phyloP scores from a whole-genome alignment of 306 rosid species.

The Ceratonia siliqua region DNA sequence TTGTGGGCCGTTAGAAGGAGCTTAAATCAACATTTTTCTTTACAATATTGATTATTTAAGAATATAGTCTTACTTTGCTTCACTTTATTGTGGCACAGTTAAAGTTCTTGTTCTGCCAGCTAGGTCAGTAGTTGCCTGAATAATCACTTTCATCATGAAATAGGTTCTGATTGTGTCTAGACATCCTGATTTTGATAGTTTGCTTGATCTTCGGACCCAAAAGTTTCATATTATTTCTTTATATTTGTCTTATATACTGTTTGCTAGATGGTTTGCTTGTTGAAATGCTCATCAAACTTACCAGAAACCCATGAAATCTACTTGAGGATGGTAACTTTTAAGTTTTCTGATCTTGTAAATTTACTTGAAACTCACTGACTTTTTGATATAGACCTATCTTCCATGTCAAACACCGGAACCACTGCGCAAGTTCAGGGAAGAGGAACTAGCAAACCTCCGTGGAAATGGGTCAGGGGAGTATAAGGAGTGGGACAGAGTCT shows the following conservation, averaged over 20 bases:
- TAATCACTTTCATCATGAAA: neutral
- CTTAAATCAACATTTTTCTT: neutral
- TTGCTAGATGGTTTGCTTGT: too few relatives aligned
- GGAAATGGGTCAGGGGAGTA: conserved; percentile 66
- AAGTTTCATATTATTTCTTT: neutral
- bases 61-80: too few relatives aligned
- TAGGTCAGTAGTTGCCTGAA: neutral
- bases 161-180: neutral
- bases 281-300: too few relatives aligned
- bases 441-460: conserved; percentile 62
- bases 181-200: neutral
- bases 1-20: neutral
- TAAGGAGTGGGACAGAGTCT: conserved; percentile 74
- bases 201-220: neutral
- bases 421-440: conserved; percentile 64
- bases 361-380: neutral
- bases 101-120: neutral
- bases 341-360: too few relatives aligned
- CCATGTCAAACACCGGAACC: conserved; percentile 71
- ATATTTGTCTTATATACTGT: too few relatives aligned
- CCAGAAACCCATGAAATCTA: neutral
- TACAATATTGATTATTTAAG: too few relatives aligned
- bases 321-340: too few relatives aligned
- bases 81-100: neutral
- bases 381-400: conserved; percentile 64